Evolutionary conservation across 192 early-diverging fungal species (phyloP), one percentile per base, ranked within the genome.

Genomic region (Linderina pennispora): DNA sequence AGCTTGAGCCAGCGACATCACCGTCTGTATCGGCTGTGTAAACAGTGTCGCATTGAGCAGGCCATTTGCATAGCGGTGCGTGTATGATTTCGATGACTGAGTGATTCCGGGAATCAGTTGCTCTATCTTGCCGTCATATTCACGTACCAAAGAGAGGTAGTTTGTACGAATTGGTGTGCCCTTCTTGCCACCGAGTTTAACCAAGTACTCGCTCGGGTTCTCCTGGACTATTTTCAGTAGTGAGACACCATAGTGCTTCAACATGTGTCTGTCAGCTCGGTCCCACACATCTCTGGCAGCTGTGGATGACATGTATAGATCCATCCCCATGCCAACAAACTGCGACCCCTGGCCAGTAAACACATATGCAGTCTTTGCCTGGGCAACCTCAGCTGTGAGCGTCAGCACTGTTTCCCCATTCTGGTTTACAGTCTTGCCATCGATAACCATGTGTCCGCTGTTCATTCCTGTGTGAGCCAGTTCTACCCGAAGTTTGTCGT

Each of bases 331-430:
- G 40, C 89, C 89, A 16, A 80, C 76, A 55, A 91, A 82, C 63
- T 97, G 94, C 47, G 94, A 93, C 41, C 91, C 93, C 54, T 97
- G 93, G 34, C 93, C 93, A 43, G 93, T 94, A 61, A 97, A 97
- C n/a, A 97, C 86, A 36, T 90, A 97, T 24, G 88, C 83, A 26
- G 90, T 91, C 32, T 72, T 62, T 21, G 90, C 83, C 70, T 97
- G 94, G 48, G 91, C 89, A 18, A 94, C 86, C 65, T 94, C 83
- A 21, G 91, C 92, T 4, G 77, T 80, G 48, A 89, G 90, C 40
- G 77, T 77, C 31, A 97, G 75, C 21, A 97, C 82, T 1, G 53
- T 45, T 8, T 53, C 63, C 22, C 83, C 82, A 45, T 79, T 76
- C 34, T 81, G 75, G 63, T 91, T 90, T 51, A 81, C 54, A 5